Base-by-base conservation (phyloP, 495 filamentous ascomycete species). In the Annulohypoxylon nitens region DNA sequence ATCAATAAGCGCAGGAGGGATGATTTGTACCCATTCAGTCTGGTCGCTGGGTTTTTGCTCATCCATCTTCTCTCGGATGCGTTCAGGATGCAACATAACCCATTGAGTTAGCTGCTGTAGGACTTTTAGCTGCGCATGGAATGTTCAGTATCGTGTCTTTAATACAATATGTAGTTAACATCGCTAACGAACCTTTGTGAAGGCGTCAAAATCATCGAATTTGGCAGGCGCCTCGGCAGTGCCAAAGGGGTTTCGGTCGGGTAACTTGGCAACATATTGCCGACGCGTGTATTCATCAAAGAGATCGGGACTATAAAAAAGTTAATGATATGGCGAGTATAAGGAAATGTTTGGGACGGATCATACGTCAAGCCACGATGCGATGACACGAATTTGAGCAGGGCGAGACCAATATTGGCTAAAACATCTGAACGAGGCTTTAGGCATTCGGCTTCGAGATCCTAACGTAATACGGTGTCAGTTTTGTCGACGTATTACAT, bases 271-370 rank as follows among this genome's bases (percentile, higher is more conserved):
- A 72, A 92, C 82, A 81, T 93, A 99, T 81, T 98, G 95, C 60
- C 93, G 90, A 71, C 93, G 90, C 53, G 95, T 93, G 69, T 98
- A 97, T 78, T 98, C 94, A 78, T 98, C 94, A 73, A 98, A 98
- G 53, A 95, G 89, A 7, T 95, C 95, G 25, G 86, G 90, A 2
- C 95, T 98, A 71, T 3, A 33, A 25, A 36, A 36, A 3, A 39
- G 34, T 69, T 78, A 61, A 79, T 45, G 64, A 70, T 48, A 48
- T 18, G 67, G 39, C 37, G 8, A 60, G 0, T 57, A 47, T 60
- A 37, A 53, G 51, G 36, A 58, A 6, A 23, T 20, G 34, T 47
- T 64, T 64, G 66, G 23, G 57, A 20, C 14, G 26, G 39, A 25
- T 87, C 93, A 72, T 90, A 96, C 93, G 90, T 95, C 7, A 98